Evolutionary conservation across 2,329 filamentous ascomycete species (phyloP).

Genomic region (Colletotrichum sp.): DNA sequence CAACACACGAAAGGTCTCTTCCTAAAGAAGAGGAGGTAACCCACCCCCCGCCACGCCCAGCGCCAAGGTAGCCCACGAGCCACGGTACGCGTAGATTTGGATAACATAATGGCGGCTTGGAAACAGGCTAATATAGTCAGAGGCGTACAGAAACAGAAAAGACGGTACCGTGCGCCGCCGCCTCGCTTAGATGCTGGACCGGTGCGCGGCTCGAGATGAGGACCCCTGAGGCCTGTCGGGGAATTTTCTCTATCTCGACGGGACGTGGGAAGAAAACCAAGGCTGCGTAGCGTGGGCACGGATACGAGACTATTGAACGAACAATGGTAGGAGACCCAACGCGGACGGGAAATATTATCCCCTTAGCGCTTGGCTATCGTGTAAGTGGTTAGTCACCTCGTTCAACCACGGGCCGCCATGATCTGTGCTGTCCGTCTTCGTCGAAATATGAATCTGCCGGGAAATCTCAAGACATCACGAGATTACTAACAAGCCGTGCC

Average conservation of each 20-base stretch:
- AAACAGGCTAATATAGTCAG: neutral
- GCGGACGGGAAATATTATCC: neutral
- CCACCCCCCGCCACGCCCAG: neutral
- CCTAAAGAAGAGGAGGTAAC: neutral
- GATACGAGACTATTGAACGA: constrained; percentile 7
- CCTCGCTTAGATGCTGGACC: neutral
- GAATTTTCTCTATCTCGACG: neutral
- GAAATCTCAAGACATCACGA: neutral
- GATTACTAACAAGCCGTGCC: neutral
- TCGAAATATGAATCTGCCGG: neutral
- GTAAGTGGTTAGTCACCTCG: neutral
- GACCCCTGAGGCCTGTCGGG: neutral
- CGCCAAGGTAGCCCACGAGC: neutral
- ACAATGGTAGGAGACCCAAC: neutral
- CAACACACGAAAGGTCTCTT: neutral
- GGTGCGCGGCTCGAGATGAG: neutral
- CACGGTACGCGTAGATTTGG: neutral
- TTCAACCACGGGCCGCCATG: neutral
- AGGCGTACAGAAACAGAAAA: neutral
- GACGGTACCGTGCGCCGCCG: neutral
- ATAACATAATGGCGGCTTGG: neutral
- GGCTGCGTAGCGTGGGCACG: neutral
- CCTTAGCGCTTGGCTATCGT: neutral
- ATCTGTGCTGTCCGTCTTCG: neutral
- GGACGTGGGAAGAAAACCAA: neutral